A percentile compares a stretch with the other conserved stretches of the same genome.
Evolutionary conservation across 257 asterid genomes (phyloP).

Genomic region (Solanum rostratum): DNA sequence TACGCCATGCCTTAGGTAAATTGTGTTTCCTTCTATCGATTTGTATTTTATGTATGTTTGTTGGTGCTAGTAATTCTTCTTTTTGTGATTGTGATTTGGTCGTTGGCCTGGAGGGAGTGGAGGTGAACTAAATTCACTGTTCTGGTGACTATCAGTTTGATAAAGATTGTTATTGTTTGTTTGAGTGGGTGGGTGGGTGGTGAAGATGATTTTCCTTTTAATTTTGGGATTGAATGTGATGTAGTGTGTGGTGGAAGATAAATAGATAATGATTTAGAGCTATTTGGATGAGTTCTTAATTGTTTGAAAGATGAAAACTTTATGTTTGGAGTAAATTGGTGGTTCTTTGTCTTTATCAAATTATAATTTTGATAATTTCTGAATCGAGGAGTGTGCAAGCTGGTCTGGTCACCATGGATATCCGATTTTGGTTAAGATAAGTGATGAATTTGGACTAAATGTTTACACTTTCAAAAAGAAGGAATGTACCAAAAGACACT

Average conservation of each 20-base stretch:
- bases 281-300: not conserved
- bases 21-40: not conserved
- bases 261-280: not conserved
- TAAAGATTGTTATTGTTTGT: not conserved
- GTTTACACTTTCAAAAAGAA: not conserved
- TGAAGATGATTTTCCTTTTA: not conserved
- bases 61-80: not conserved
- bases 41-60: not conserved
- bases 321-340: not conserved
- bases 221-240: not conserved
- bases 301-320: not conserved
- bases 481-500: not conserved
- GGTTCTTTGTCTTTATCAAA: not conserved
- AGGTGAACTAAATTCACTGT: not conserved
- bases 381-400: too few relatives aligned
- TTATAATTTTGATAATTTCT: not conserved
- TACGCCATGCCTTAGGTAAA: slow-evolving; percentile 66
- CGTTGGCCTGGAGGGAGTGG: not conserved
- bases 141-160: not conserved
- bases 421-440: not conserved
- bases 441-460: not conserved
- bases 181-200: not conserved
- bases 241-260: not conserved
- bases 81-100: not conserved
- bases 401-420: too few relatives aligned